Evolutionary conservation across 306 rosid species (phyloP), one percentile per base, ranked within the genome.

Genomic region (Cucurbita argyrosperma): DNA sequence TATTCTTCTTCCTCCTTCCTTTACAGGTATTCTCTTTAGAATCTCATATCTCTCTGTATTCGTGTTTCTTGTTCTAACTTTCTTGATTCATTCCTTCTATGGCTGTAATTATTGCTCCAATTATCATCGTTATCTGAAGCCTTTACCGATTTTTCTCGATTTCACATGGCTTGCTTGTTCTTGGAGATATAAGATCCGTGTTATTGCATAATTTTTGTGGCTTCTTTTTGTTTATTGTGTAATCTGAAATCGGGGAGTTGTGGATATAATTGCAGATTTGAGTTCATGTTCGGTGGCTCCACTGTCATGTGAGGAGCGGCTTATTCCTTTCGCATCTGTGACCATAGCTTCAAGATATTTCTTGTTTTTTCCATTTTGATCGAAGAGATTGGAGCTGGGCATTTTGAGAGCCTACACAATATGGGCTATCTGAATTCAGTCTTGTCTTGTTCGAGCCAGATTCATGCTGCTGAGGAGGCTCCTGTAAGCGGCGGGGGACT

Each of bases 361-460:
- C n/a, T 82, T 80, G 55, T 63, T 71, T 77, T 42, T 83, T 79
- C 83, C 43, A 54, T 84, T 64, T 77, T 76, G 81, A 69, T 80
- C 23, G 35, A 74, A 84, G 75, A 78, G 75, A 69, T 56, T 66
- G 76, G 76, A 56, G 72, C 77, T 75, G 81, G 69, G 80, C 74
- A 75, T 75, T 80, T 87, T 74, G 40, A 55, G 67, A 62, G 55
- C 45, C 87, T 80, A 79, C 52, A 77, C 74, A 81, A 81, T 40
- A 94, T 92, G 98, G 96, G 96, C 11, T 90, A 88, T 90, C 86
- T 90, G 83, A 86, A 90, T 88, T 81, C 96, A 6, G 91, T 83
- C 72, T 78, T 88, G 68, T 66, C 98, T 62, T 79, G 96, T 79
- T 82, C 96, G 47, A 86, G 74, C 81, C 96, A 87, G 80, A 84